phyloP scores from a whole-genome alignment of 768 basidiomycete species.

The Trametes cingulata region DNA sequence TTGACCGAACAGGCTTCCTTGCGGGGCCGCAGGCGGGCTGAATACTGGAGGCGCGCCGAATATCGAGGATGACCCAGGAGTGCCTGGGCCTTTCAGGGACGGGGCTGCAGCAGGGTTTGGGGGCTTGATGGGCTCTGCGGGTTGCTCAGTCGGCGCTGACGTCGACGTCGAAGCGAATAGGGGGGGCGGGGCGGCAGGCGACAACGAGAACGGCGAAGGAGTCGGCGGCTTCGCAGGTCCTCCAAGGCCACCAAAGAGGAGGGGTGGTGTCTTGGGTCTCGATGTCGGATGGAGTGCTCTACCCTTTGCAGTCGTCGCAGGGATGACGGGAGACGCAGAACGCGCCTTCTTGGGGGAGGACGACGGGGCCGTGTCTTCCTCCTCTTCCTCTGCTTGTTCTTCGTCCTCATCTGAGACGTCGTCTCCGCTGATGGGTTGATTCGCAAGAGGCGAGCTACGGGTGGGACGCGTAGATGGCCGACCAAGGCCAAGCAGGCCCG shows the following conservation, averaged over 20 bases:
- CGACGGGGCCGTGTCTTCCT: not conserved
- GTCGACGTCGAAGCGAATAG: not conserved
- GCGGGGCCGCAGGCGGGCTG: not conserved
- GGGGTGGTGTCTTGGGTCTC: constrained; percentile 53
- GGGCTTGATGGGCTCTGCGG: not conserved
- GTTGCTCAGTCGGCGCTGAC: not conserved
- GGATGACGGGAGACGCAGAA: not conserved
- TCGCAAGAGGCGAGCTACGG: constrained; percentile 79
- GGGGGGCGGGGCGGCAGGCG: not conserved
- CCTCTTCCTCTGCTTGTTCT: not conserved
- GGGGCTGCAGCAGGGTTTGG: not conserved
- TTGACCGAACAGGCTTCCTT: constrained; percentile 7
- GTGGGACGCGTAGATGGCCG: constrained; percentile 65
- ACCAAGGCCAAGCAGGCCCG: constrained; percentile 48
- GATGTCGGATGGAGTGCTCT: constrained; percentile 25
- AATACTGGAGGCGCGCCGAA: constrained; percentile 12
- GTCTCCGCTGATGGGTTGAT: constrained; percentile 43
- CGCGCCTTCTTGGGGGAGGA: constrained; percentile 7
- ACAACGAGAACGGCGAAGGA: constrained; percentile 7
- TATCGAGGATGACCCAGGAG: not conserved
- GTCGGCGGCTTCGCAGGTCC: constrained; percentile 10
- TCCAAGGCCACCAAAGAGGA: constrained; percentile 27
- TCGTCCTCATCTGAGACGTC: constrained; percentile 42
- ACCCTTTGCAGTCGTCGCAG: not conserved
- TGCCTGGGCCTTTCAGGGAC: constrained; percentile 3